Evolutionary conservation across 163 green algal genomes (phyloP).

Genomic region (Scenedesmus sp.): DNA sequence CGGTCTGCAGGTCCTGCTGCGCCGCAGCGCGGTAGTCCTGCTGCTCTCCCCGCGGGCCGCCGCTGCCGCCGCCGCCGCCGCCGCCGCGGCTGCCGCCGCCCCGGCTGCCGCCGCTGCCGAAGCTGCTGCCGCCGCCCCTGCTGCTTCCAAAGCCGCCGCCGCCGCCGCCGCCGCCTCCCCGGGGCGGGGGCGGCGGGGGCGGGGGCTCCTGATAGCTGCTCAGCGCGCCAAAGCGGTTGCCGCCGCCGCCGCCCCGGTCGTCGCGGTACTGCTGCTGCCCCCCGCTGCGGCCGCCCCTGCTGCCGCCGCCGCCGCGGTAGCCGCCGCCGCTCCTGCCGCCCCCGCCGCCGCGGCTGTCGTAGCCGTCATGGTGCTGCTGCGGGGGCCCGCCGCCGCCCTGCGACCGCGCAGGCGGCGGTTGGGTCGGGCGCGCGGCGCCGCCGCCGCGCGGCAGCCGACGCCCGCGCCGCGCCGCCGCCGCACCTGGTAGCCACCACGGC

Average conservation of each 20-base stretch:
- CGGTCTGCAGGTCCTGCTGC: conserved; percentile 24
- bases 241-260: conserved; percentile 20
- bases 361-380: conserved; percentile 27
- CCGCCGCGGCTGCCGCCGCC: conserved; percentile 3
- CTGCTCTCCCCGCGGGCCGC: not conserved
- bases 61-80: not conserved
- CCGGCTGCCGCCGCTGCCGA: not conserved
- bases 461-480: not conserved
- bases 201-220: conserved; percentile 3
- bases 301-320: not conserved
- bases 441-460: too few relatives aligned
- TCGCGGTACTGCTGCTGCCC: not conserved
- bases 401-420: not conserved
- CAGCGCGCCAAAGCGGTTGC: conserved; percentile 39
- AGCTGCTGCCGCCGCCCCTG: not conserved
- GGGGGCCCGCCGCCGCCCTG: conserved; percentile 4
- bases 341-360: conserved; percentile 27
- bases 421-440: not conserved
- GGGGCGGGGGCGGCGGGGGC: conserved; percentile 7
- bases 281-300: not conserved
- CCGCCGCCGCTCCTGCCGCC: too few relatives aligned
- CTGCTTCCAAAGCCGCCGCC: not conserved
- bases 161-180: not conserved
- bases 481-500: not conserved
- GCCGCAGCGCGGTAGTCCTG: conserved; percentile 18